phyloP scores from a whole-genome alignment of 306 rosid species.

The Fragaria ananassa region DNA sequence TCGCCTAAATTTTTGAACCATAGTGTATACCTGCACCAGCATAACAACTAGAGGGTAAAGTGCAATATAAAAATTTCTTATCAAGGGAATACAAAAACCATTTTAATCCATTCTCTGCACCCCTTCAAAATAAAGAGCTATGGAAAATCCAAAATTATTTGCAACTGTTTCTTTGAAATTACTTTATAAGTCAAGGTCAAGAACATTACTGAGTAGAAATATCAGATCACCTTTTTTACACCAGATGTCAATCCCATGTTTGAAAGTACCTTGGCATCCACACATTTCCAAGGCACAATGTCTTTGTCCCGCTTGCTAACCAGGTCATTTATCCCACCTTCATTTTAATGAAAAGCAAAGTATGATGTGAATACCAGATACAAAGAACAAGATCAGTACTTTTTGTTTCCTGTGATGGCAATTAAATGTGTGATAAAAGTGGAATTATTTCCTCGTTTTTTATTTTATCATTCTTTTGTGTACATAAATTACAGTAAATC shows the following conservation, averaged over 20 bases:
- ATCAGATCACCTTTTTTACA: slow-evolving; percentile 68
- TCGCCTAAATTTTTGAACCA: slow-evolving; percentile 74
- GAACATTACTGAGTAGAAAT: background rate
- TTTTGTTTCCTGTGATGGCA: background rate
- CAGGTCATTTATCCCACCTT: slow-evolving; percentile 41
- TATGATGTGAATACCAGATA: background rate
- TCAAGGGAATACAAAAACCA: background rate
- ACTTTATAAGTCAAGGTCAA: background rate
- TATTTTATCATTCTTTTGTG: background rate
- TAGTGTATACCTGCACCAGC: slow-evolving; percentile 57
- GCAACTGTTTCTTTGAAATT: background rate
- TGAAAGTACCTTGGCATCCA: slow-evolving; percentile 52
- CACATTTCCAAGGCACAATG: slow-evolving; percentile 63
- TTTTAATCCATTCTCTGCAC: background rate
- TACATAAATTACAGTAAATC: background rate
- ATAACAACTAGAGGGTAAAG: slow-evolving; percentile 6
- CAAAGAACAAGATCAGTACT: background rate
- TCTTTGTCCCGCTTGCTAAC: slow-evolving; percentile 39
- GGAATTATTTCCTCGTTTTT: background rate
- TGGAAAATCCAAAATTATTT: background rate
- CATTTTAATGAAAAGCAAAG: slow-evolving; percentile 19
- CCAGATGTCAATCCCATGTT: slow-evolving; percentile 81
- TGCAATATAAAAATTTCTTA: background rate
- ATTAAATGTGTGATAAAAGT: background rate
- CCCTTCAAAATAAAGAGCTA: background rate